A percentile compares a stretch with the other conserved stretches of the same genome.
Evolutionary conservation across 805 yeast genomes (phyloP).

Genomic region (Lachancea dasiensis): DNA sequence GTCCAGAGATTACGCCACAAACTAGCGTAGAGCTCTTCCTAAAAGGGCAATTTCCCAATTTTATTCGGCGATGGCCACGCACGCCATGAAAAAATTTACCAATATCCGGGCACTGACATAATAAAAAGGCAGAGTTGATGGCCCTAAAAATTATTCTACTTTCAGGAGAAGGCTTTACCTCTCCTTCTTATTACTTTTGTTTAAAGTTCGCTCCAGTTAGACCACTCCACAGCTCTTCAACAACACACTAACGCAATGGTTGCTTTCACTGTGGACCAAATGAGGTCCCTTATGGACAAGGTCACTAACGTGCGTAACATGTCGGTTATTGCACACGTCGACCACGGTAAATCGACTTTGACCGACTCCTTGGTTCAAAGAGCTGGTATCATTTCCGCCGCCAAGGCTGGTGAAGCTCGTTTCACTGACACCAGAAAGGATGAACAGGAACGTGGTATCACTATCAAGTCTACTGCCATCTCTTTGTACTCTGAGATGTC

Average conservation of each 20-base stretch:
- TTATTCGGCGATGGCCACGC: no score
- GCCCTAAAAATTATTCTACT: conserved; percentile 1
- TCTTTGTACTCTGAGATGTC: conserved; percentile 85
- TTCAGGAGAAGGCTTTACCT: neutral
- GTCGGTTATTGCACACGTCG: conserved; percentile 99
- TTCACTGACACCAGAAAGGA: conserved; percentile 99
- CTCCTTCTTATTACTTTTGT: neutral
- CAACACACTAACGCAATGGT: conserved; percentile 22
- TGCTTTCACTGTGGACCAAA: conserved; percentile 72
- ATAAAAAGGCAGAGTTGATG: neutral
- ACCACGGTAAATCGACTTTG: conserved; percentile 99
- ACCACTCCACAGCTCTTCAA: conserved; percentile 4
- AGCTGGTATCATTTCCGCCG: conserved; percentile 99
- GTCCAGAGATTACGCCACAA: no score
- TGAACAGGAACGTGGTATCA: conserved; percentile 99
- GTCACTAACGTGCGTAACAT: conserved; percentile 99
- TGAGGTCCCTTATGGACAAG: conserved; percentile 99
- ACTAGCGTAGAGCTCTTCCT: no score
- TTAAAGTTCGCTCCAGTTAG: neutral
- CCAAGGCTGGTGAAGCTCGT: conserved; percentile 99
- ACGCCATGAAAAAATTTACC: no score
- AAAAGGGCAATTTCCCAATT: no score
- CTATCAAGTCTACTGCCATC: conserved; percentile 98
- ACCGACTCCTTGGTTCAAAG: conserved; percentile 98
- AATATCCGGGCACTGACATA: no score